phyloP scores from a whole-genome alignment of 139 green algal species.

The Gonium pectorale region DNA sequence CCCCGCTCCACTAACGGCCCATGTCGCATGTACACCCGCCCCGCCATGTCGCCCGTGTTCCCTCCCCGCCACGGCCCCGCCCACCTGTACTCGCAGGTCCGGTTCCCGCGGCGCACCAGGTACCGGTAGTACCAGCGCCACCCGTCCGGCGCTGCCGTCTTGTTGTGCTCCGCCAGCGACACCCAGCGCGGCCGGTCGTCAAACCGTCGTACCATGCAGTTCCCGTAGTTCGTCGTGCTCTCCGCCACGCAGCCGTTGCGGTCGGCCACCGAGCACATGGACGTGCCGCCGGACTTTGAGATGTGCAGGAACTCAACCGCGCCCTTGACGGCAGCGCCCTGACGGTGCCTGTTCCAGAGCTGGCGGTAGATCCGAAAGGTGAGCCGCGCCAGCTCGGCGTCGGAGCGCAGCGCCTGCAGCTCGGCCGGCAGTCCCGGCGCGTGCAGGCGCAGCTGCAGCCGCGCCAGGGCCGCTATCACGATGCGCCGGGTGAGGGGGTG shows the following conservation, averaged over 20 bases:
- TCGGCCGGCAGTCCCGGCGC: not conserved
- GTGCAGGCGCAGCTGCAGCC: constrained; percentile 4
- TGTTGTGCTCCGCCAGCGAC: not conserved
- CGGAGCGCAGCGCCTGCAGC: not conserved
- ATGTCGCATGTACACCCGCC: no score
- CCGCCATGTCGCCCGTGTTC: no score
- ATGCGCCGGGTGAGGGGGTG: constrained; percentile 26
- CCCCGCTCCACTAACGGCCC: no score
- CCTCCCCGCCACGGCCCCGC: not conserved
- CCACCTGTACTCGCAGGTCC: constrained; percentile 44
- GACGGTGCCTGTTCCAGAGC: constrained; percentile 17
- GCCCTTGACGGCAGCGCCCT: constrained; percentile 30
- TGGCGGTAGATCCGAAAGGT: not conserved
- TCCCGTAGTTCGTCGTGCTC: constrained; percentile 31
- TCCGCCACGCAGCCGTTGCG: constrained; percentile 26
- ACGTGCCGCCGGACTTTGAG: constrained; percentile 37
- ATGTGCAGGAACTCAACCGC: constrained; percentile 43
- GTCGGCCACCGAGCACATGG: constrained; percentile 34
- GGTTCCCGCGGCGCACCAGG: not conserved
- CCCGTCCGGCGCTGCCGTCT: not conserved
- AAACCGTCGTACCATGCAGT: constrained; percentile 45
- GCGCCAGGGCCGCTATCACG: constrained; percentile 12
- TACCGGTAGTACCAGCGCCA: constrained; percentile 42
- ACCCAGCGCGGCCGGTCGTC: constrained; percentile 48
- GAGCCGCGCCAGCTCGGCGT: not conserved